Evolutionary conservation across 352 stramenopile genomes (phyloP), one percentile per base, ranked within the genome.

Genomic region (Globisporangium viniferum): DNA sequence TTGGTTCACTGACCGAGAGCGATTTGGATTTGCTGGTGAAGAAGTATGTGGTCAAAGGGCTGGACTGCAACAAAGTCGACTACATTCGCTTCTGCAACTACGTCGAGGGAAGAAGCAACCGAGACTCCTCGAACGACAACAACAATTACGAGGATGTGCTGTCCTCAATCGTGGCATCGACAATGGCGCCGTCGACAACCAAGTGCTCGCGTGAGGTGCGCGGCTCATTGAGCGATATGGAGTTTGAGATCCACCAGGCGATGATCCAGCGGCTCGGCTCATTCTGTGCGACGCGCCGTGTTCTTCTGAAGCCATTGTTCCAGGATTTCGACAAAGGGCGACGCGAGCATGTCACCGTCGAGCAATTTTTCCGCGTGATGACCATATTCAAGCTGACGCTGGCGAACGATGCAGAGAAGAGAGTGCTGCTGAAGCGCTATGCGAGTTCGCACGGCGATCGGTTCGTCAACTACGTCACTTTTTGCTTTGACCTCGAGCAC

Each of bases 381-480:
- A 79, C 76, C 46, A 89, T 92, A 68, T 89, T 91, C 54, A 91
- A 94, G 49, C 78, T 95, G 35, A 84, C 73, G 1, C 39, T 93
- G 10, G 69, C 70, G 9, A 76, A 64, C 22, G 78, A 88, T 18
- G 73, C 58, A 7, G 88, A 95, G 67, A 75, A 72, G 33, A 73
- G 67, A 20, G 79, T 84, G 5, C 53, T 94, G n/a, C 71, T 93
- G 31, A 86, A 86, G 66, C 81, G 84, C 5, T 95, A 94, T 48
- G 67, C 81, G 9, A 95, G 88, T 56, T 65, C 78, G 3, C 81
- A 93, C 57, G 87, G 83, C 36, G 86, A 94, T 12, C 75, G 80
- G 4, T 95, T 91, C 41, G 69, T 95, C 27, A 95, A 94, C 74
- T 95, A 93, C 59, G 84, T 92, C 53, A 93, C 84, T 0, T 95